Percentiles rank a stretch among this genome's conserved stretches.
Evolutionary conservation across 495 filamentous ascomycete species (phyloP).

Genomic region (Penicillium paradoxum): DNA sequence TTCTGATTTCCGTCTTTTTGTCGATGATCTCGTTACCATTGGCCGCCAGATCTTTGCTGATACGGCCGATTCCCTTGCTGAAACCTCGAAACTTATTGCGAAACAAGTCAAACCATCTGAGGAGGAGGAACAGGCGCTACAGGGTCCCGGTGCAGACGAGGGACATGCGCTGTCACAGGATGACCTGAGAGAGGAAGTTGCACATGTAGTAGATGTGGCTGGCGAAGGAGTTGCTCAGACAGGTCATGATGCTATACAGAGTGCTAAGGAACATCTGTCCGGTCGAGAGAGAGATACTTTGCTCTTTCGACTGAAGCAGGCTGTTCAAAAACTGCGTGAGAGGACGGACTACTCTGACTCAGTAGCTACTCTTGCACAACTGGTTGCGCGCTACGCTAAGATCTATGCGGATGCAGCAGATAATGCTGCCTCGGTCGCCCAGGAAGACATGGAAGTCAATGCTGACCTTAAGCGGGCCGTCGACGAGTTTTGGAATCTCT

Average conservation of each 20-base stretch:
- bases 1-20: conserved; percentile 80
- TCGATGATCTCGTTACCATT: conserved; percentile 75
- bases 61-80: conserved; percentile 71
- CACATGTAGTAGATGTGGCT: conserved; percentile 59
- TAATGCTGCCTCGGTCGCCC: conserved; percentile 54
- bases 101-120: conserved; percentile 64
- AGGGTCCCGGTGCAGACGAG: conserved; percentile 53
- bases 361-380: conserved; percentile 66
- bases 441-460: conserved; percentile 68
- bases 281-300: conserved; percentile 69
- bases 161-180: conserved; percentile 50
- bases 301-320: conserved; percentile 66
- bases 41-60: conserved; percentile 83
- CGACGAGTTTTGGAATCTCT: conserved; percentile 67
- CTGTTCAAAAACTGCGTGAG: conserved; percentile 68
- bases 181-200: conserved; percentile 57
- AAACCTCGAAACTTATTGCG: conserved; percentile 65
- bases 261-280: conserved; percentile 59
- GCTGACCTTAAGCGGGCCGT: conserved; percentile 69
- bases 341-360: conserved; percentile 80
- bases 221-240: conserved; percentile 61
- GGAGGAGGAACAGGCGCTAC: conserved; percentile 52
- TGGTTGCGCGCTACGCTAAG: conserved; percentile 74
- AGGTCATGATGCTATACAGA: conserved; percentile 58
- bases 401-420: conserved; percentile 69